Evolutionary conservation across 495 filamentous ascomycete genomes (phyloP), one percentile per base, ranked within the genome.

Genomic region (Wilcoxina mikolae): DNA sequence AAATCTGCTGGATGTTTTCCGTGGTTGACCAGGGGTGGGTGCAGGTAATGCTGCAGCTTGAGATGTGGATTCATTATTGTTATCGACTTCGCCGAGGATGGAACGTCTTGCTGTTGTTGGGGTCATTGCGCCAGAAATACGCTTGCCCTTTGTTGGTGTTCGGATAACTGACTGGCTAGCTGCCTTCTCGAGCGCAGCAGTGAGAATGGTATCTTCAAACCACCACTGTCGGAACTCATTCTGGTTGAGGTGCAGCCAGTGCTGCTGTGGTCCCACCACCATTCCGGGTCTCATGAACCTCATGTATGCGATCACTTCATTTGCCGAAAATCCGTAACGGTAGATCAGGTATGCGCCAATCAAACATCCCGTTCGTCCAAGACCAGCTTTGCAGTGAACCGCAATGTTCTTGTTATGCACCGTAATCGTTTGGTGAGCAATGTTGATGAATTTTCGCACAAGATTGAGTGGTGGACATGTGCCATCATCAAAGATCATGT

Each of bases 401-500:
- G 93, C 91, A 51, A 99, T 94, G 20, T 82, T 81, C 71, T 83
- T 84, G 62, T 85, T 82, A 68, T 84, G 83, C 31, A 85, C 74
- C 1, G 79, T 89, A 61, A 99, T 99, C 68, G 83, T 94, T 51
- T 93, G 82, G 65, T 96, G 91, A 0, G 93, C 87, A 58, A 96
- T 76, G 63, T 84, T 87, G 62, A 99, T 93, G 66, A 96, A 99
- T 58, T 85, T 85, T 27, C 83, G 77, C 9, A 99, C 91, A 20
- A 89, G 78, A 11, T 77, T 76, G 17, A 99, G 69, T 2, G 86
- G 79, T 15, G 91, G 91, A 69, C 93, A 96, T 4, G 91, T 99
- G 23, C 91, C 91, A 63, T 99, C 91, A 60, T 95, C 91, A 61
- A 99, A 99, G 58, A 96, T 95, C 93, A 99, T 96, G 66, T 99